Evolutionary conservation across 305 asterid species (phyloP).

Genomic region (Rubia tinctorum): DNA sequence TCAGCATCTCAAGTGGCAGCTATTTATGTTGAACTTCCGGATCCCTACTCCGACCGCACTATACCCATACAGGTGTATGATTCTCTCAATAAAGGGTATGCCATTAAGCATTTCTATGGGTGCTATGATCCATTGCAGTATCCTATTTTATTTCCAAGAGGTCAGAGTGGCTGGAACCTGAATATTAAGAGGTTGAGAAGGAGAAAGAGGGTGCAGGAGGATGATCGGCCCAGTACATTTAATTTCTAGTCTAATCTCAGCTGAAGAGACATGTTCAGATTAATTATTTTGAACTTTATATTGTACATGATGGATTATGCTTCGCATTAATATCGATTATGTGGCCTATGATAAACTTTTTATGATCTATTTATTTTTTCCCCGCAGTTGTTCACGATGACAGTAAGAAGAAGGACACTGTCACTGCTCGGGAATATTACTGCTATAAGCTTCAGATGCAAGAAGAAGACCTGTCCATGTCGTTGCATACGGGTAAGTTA

Average conservation of each 20-base stretch:
- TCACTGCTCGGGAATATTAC: not conserved
- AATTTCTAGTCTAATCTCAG: no score
- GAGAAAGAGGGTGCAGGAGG: not conserved
- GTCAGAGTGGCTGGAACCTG: slow-evolving; percentile 5
- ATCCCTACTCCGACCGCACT: not conserved
- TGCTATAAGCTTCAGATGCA: no score
- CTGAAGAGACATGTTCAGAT: no score
- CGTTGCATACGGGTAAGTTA: no score
- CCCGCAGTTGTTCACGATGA: not conserved
- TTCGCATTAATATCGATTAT: no score
- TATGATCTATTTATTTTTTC: no score
- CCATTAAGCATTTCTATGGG: not conserved
- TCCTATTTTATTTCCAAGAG: not conserved
- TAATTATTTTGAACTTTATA: no score
- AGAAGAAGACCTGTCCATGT: no score
- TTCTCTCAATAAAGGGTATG: not conserved
- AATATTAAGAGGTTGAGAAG: not conserved
- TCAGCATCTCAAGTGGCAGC: not conserved
- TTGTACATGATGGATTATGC: no score
- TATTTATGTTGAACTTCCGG: not conserved
- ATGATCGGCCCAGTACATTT: not conserved
- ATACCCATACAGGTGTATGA: slow-evolving; percentile 5
- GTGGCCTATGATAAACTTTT: no score
- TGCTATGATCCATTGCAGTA: slow-evolving; percentile 22
- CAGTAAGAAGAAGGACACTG: no score